Conservation (phyloP, 441 rosid genomes). For the Populus hybrid region DNA sequence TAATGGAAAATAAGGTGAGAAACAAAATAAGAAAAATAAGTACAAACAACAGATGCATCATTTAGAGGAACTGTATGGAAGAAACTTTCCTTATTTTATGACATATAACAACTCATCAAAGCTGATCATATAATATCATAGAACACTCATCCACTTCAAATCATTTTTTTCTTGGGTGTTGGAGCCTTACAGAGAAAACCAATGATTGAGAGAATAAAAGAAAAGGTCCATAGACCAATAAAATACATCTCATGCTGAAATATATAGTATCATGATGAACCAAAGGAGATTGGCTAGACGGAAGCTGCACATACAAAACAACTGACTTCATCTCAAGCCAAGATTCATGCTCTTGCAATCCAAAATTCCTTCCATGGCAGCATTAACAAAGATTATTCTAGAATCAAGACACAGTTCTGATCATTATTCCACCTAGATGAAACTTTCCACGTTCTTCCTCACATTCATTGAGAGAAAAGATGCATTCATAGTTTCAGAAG, state of each 20-base stretch:
- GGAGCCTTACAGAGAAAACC: background rate
- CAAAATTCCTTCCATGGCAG: background rate
- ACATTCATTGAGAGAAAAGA: conserved; percentile 1
- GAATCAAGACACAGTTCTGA: background rate
- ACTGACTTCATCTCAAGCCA: background rate
- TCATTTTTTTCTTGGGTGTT: background rate
- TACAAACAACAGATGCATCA: background rate
- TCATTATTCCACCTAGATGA: background rate
- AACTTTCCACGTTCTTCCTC: background rate
- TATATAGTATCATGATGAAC: background rate
- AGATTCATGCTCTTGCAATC: background rate
- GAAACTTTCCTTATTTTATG: background rate
- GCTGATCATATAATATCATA: background rate
- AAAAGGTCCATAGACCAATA: background rate
- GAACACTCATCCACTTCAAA: background rate
- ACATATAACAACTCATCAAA: background rate
- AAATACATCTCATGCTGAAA: background rate
- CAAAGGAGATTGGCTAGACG: background rate
- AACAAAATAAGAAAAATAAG: background rate
- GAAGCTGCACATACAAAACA: background rate
- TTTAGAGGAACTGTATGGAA: background rate
- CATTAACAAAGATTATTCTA: background rate
- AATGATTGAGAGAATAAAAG: background rate
- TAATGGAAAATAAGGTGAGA: background rate
- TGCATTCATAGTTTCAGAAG: background rate